Conservation (phyloP, 2,329 filamentous ascomycete genomes). For the Talaromyces sp. region DNA sequence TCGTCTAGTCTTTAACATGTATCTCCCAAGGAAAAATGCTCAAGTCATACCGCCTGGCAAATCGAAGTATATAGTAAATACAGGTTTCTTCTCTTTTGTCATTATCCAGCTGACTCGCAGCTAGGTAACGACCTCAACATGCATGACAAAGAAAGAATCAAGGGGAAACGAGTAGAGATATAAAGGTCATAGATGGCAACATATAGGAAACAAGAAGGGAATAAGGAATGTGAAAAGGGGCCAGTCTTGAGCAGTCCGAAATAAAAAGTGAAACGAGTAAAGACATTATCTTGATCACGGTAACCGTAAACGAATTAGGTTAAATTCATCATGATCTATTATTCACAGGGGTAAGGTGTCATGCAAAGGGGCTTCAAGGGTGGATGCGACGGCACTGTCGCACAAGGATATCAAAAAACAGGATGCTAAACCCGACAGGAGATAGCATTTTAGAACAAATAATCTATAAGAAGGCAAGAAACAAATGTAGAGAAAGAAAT, state of each 20-base stretch:
- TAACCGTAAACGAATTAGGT: neutral
- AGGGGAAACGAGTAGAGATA: neutral
- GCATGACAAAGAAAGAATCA: neutral
- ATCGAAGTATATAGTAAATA: neutral
- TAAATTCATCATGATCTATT: slow-evolving; percentile 13
- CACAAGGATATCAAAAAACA: slow-evolving; percentile 19
- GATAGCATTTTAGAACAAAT: slow-evolving; percentile 13
- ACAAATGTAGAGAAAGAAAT: neutral
- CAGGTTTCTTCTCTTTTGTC: neutral
- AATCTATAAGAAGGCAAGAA: slow-evolving; percentile 16
- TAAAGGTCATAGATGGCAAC: neutral
- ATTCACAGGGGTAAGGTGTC: slow-evolving; percentile 13
- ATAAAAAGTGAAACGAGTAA: neutral
- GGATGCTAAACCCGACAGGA: neutral
- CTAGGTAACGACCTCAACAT: neutral
- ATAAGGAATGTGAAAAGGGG: neutral
- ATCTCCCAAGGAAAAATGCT: neutral
- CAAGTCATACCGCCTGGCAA: neutral
- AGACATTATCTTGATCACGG: neutral
- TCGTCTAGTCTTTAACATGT: neutral
- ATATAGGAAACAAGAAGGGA: slow-evolving; percentile 1
- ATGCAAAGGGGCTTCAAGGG: slow-evolving; percentile 9
- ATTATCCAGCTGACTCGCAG: neutral
- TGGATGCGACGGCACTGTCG: slow-evolving; percentile 2
- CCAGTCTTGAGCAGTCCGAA: neutral